Base-by-base conservation (phyloP, 345 rosid species). In the Cardamine occulta region DNA sequence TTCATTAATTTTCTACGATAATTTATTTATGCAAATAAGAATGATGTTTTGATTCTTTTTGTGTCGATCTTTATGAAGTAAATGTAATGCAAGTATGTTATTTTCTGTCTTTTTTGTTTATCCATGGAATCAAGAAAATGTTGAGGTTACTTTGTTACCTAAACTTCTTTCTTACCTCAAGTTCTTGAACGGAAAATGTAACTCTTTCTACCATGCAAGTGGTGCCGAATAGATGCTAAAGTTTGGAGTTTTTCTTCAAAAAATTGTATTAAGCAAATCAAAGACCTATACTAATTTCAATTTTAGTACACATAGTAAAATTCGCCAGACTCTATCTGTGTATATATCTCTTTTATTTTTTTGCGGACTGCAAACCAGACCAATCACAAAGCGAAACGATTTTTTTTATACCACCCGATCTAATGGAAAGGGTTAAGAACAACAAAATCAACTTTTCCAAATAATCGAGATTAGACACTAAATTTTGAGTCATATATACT, bases 21-120 rank as follows among this genome's bases (percentile, higher is more conserved):
- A 8, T 40, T 59, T 23, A 47, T 31, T 17, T 48, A 67, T 49
- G 34, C 61, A 58, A 74, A 44, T 52, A 44, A 63, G 24, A 61
- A 40, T 23, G 10, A 44, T 63, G 58, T 76, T 12, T 70, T 76
- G 61, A 70, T 63, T 73, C 60, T 53, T 58, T 66, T 66, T 29
- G 34, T 78, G 60, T 72, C 23, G 6, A 48, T n/a, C 31, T 31
- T 19, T 51, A 63, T 63, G 53, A 64, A 19, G 31, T 45, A 26
- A 28, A 31, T 64, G 35, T 57, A 53, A 39, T 42, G 63, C 56
- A 76, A 31, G 56, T 39, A 21, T 53, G 29, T 60, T 23, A n/a
- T 61, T 26, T 14, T 28, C 0, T 26, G 0, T 47, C 1, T 8
- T 24, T 35, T 2, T 24, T 4, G 4, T 37, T 1, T 15, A 44